Conservation (phyloP, 257 asterid genomes). For the Solanum pinnatisectum region DNA sequence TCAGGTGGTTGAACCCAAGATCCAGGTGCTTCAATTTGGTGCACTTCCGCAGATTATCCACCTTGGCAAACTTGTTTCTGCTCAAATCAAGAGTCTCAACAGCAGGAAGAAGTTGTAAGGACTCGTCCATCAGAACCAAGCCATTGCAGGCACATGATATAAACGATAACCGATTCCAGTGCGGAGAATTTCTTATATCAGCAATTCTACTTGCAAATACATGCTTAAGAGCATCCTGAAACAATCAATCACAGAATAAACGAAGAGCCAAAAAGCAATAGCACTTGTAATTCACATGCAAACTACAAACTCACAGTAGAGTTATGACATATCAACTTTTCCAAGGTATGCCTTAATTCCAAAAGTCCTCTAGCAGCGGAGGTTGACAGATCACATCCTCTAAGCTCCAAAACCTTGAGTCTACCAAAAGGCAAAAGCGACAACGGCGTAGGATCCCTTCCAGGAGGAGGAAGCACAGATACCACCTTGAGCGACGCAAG, state of each 20-base stretch:
- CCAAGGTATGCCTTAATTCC: slow-evolving; percentile 80
- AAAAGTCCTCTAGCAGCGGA: slow-evolving; percentile 76
- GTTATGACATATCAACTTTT: slow-evolving; percentile 84
- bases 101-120: slow-evolving; percentile 86
- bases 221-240: slow-evolving; percentile 83
- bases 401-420: slow-evolving; percentile 76
- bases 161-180: slow-evolving; percentile 78
- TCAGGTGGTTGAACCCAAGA: slow-evolving; percentile 84
- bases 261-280: background rate
- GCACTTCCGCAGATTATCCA: slow-evolving; percentile 83
- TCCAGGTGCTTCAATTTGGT: slow-evolving; percentile 75
- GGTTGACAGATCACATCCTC: slow-evolving; percentile 86
- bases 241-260: background rate
- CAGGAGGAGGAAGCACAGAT: slow-evolving; percentile 58
- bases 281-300: background rate
- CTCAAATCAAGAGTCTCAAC: slow-evolving; percentile 92
- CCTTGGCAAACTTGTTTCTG: slow-evolving; percentile 83
- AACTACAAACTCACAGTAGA: slow-evolving; percentile 63
- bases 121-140: slow-evolving; percentile 91
- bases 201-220: slow-evolving; percentile 86
- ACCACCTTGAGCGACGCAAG: slow-evolving; percentile 76
- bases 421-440: slow-evolving; percentile 64
- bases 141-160: slow-evolving; percentile 82
- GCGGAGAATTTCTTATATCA: slow-evolving; percentile 75
- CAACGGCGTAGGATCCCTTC: slow-evolving; percentile 80